Evolutionary conservation across 2,329 filamentous ascomycete genomes (phyloP).

Genomic region (Penicillium nordicum): DNA sequence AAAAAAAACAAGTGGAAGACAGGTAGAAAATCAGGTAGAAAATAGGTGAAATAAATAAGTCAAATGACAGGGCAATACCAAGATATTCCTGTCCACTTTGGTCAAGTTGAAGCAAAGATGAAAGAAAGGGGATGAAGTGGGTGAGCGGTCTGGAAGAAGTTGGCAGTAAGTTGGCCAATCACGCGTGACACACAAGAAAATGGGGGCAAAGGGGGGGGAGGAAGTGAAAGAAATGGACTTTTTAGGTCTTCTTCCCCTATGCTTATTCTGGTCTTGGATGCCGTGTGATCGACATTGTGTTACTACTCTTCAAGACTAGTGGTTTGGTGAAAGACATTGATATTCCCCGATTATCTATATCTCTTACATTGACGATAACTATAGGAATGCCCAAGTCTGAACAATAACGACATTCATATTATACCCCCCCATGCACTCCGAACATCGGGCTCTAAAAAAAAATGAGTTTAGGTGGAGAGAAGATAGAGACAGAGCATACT

Average conservation of each 20-base stretch:
- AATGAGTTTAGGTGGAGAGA: slow-evolving; percentile 1
- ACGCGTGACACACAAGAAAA: slow-evolving; percentile 11
- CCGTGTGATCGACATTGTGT: slow-evolving; percentile 4
- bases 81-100: neutral
- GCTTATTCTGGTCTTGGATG: slow-evolving; percentile 3
- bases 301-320: slow-evolving; percentile 4
- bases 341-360: neutral
- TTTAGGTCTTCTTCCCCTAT: neutral
- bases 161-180: slow-evolving; percentile 22
- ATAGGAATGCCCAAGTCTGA: neutral
- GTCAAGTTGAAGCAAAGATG: slow-evolving; percentile 4
- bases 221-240: neutral
- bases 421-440: neutral
- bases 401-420: neutral
- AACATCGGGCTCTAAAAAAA: neutral
- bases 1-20: neutral
- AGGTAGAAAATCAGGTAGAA: neutral
- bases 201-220: slow-evolving; percentile 15
- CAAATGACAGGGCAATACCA: neutral
- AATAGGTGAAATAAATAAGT: neutral
- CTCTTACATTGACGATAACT: neutral
- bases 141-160: slow-evolving; percentile 21
- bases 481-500: too few relatives aligned
- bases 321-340: neutral
- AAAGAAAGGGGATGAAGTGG: slow-evolving; percentile 25